These are phyloP conservation scores for Sugiyamaella neomexicana DNA, from an alignment of 1,139 yeast species.

Conservation along the genomic window DNA sequence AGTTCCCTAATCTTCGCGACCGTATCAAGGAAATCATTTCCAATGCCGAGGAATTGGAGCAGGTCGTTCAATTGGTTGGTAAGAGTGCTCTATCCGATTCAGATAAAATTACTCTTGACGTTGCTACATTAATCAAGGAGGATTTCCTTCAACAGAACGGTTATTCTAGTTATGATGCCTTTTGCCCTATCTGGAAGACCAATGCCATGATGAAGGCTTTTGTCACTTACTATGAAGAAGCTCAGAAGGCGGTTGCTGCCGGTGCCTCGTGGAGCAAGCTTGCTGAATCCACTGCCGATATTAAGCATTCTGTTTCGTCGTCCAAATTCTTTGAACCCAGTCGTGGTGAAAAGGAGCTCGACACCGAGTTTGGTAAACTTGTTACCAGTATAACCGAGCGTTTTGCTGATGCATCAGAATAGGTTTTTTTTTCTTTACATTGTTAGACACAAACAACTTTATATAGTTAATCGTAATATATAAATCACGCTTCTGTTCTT, in stretches of 20 bases:
- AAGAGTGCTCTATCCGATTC: slow-evolving; percentile 95
- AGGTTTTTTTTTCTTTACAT: background rate
- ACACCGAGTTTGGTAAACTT: slow-evolving; percentile 73
- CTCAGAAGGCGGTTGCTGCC: slow-evolving; percentile 91
- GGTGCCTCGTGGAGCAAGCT: slow-evolving; percentile 96
- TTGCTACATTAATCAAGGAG: slow-evolving; percentile 86
- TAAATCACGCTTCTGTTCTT: background rate
- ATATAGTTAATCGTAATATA: slow-evolving; percentile 5
- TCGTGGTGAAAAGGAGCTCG: slow-evolving; percentile 77
- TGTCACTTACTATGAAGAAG: slow-evolving; percentile 89
- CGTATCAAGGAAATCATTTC: slow-evolving; percentile 91
- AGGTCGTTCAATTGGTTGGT: slow-evolving; percentile 98
- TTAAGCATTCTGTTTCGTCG: slow-evolving; percentile 89
- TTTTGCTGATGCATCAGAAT: slow-evolving; percentile 76
- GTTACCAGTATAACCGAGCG: slow-evolving; percentile 77
- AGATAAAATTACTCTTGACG: slow-evolving; percentile 95
- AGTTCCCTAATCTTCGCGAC: slow-evolving; percentile 85
- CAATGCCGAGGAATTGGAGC: slow-evolving; percentile 97
- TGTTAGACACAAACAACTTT: background rate
- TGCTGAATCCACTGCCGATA: slow-evolving; percentile 82
- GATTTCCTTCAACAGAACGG: slow-evolving; percentile 99
- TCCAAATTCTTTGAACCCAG: slow-evolving; percentile 96
- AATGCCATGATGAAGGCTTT: slow-evolving; percentile 97
- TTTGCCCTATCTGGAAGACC: slow-evolving; percentile 99
- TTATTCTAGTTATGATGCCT: slow-evolving; percentile 95